Evolutionary conservation across 257 asterid genomes (phyloP).

Genomic region (Petunia axillaris): DNA sequence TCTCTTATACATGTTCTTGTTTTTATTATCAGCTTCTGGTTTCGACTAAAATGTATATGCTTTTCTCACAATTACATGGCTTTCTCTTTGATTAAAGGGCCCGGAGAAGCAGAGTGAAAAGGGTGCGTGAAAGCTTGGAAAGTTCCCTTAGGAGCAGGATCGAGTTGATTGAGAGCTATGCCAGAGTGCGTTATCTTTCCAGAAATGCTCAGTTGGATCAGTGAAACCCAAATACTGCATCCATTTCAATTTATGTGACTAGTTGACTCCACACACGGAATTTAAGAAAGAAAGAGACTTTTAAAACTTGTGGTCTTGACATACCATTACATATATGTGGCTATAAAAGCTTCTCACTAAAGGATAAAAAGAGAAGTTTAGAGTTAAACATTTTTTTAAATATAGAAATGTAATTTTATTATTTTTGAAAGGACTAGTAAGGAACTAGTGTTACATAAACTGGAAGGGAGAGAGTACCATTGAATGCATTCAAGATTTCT

Average conservation of each 20-base stretch:
- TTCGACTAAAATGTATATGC: background rate
- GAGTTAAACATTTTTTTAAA: background rate
- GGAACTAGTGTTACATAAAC: too few relatives aligned
- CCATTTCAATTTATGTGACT: too few relatives aligned
- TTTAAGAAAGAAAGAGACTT: too few relatives aligned
- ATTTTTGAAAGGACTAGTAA: background rate
- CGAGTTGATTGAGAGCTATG: conserved; percentile 92
- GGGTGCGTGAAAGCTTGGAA: conserved; percentile 81
- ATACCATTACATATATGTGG: too few relatives aligned
- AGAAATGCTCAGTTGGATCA: background rate
- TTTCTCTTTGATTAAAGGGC: conserved; percentile 51
- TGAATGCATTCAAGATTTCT: background rate
- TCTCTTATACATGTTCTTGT: background rate
- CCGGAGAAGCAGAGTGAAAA: conserved; percentile 73
- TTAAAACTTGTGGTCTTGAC: too few relatives aligned
- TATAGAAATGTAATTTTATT: too few relatives aligned
- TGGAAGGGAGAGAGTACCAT: background rate
- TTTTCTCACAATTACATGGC: background rate
- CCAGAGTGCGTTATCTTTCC: conserved; percentile 61
- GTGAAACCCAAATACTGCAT: background rate
- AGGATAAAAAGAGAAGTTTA: background rate
- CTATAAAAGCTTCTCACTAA: background rate
- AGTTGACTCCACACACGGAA: too few relatives aligned
- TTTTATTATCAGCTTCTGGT: conserved; percentile 9
- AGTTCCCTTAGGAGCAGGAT: conserved; percentile 77